These are phyloP conservation scores for Phialophora verrucosa DNA, from an alignment of 2,329 filamentous ascomycete genomes.

Conservation along the genomic window DNA sequence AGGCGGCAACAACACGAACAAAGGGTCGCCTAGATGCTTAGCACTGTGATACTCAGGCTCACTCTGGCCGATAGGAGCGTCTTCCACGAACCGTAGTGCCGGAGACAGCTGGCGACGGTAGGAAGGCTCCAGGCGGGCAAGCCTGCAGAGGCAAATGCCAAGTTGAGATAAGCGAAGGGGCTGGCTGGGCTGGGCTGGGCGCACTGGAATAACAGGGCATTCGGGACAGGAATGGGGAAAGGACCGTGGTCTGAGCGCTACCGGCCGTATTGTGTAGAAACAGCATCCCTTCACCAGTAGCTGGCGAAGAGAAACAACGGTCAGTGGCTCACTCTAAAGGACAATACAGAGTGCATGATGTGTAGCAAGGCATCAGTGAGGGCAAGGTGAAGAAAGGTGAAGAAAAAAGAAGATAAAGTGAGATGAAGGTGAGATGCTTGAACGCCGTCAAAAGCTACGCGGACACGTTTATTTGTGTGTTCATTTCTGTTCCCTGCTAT, in stretches of 20 bases:
- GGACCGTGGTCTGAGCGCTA: not conserved
- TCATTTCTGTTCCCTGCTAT: not conserved
- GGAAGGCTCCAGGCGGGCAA: not conserved
- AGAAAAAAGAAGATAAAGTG: no score
- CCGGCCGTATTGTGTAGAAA: not conserved
- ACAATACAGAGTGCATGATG: no score
- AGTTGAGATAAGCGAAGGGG: slow-evolving; percentile 3
- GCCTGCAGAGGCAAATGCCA: not conserved
- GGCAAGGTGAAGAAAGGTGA: no score
- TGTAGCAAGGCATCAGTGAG: not conserved
- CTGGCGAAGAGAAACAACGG: not conserved
- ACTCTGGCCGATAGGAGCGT: not conserved
- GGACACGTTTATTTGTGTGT: not conserved
- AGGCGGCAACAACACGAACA: not conserved
- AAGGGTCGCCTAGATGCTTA: not conserved
- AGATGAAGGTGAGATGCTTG: not conserved
- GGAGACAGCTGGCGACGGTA: not conserved
- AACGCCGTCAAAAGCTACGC: no score
- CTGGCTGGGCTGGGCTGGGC: not conserved
- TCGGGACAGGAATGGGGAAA: no score
- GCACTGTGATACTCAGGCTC: not conserved
- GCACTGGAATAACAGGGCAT: not conserved
- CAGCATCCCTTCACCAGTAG: not conserved
- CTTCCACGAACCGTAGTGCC: not conserved
- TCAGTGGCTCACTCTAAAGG: no score